phyloP scores from a whole-genome alignment of 2,329 filamentous ascomycete species.

The Exophiala calicioides region DNA sequence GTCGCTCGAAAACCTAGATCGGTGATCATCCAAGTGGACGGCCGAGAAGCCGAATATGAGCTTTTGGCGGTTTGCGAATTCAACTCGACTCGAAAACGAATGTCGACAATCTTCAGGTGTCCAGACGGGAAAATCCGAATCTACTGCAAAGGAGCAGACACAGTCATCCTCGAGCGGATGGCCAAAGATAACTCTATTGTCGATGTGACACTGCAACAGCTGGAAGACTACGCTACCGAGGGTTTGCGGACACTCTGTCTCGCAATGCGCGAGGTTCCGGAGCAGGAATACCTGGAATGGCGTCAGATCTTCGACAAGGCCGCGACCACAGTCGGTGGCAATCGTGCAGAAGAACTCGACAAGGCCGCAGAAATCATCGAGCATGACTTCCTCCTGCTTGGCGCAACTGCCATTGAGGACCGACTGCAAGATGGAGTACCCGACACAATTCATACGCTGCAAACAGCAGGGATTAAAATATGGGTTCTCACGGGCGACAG shows the following conservation, averaged over 20 bases:
- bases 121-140: conserved; percentile 92
- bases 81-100: conserved; percentile 94
- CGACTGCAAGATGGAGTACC: conserved; percentile 95
- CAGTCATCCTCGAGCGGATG: conserved; percentile 91
- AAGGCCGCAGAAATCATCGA: conserved; percentile 97
- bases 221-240: conserved; percentile 98
- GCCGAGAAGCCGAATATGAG: conserved; percentile 77
- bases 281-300: conserved; percentile 89
- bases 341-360: conserved; percentile 89
- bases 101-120: conserved; percentile 96
- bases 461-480: conserved; percentile 95
- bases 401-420: conserved; percentile 96
- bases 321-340: conserved; percentile 85
- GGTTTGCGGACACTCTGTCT: conserved; percentile 92
- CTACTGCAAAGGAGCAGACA: conserved; percentile 97
- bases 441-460: conserved; percentile 95
- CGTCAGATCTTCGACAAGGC: conserved; percentile 81
- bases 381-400: conserved; percentile 84
- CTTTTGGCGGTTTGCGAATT: conserved; percentile 97
- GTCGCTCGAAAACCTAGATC: conserved; percentile 84
- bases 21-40: conserved; percentile 78
- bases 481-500: conserved; percentile 98
- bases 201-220: conserved; percentile 84
- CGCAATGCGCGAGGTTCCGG: conserved; percentile 88
- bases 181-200: conserved; percentile 80